Conservation (phyloP, 768 basidiomycete species). For the Trametes coccinea region DNA sequence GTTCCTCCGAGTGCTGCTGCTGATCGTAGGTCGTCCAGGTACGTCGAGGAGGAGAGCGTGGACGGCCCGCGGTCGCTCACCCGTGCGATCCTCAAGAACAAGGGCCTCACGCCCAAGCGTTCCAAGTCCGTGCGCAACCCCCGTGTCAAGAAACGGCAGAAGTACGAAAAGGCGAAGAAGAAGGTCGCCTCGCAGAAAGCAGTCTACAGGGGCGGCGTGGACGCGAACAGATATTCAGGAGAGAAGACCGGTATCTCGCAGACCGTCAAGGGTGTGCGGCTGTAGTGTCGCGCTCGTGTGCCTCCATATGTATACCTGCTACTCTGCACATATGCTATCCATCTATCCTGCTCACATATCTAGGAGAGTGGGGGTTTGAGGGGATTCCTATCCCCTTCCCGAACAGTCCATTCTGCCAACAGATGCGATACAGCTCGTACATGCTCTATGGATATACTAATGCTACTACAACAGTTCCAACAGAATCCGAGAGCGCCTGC, state of each 20-base stretch:
- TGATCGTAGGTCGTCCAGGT: conserved; percentile 18
- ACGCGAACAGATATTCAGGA: conserved; percentile 78
- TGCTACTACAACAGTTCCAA: conserved; percentile 20
- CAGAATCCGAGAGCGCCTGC: conserved; percentile 12
- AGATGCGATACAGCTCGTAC: conserved; percentile 6
- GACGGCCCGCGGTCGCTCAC: conserved; percentile 87
- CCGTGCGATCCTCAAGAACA: conserved; percentile 90
- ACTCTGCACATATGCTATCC: not conserved
- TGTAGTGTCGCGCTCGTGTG: conserved; percentile 34
- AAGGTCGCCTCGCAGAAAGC: conserved; percentile 87
- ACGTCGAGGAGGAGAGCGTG: conserved; percentile 40
- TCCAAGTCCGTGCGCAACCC: conserved; percentile 93
- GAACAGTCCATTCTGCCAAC: not conserved
- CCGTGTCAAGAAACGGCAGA: conserved; percentile 93
- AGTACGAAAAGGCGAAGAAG: conserved; percentile 94
- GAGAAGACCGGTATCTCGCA: conserved; percentile 93
- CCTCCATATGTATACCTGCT: not conserved
- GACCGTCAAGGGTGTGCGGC: conserved; percentile 81
- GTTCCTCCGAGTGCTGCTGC: not conserved
- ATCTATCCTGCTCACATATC: not conserved
- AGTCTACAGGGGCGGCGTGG: conserved; percentile 87
- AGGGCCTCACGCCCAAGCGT: conserved; percentile 88
- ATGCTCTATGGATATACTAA: conserved; percentile 19
- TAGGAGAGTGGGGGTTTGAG: not conserved
- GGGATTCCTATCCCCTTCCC: not conserved